Evolutionary conservation across 169 alveolate species (phyloP), one percentile per base, ranked within the genome.

Genomic region (Miamiensis avidus): DNA sequence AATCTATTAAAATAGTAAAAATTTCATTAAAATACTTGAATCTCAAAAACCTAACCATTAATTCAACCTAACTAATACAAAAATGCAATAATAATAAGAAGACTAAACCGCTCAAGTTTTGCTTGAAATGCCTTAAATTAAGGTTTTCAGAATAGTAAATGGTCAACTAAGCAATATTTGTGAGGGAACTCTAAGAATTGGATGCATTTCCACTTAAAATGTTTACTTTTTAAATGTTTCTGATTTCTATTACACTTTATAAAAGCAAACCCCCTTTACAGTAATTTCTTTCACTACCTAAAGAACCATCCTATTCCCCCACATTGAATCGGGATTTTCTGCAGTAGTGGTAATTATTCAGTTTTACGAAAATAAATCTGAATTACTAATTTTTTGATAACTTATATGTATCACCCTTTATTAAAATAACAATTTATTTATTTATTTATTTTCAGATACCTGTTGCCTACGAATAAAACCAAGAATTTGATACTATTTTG

Each of bases 281-380:
- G 26, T 31, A 4, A 25, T 79, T 64, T 1, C 69, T 25, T 79
- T 49, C 76, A 29, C 34, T 26, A 79, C 84, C 0, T 74, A 79
- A 34, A 79, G 73, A 72, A 79, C 84, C 1, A 34, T 34, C 76
- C 11, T 79, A 79, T 79, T 79, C 76, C 76, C 84, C 29, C 75
- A 79, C 29, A 79, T 79, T 6, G 84, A 79, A 1, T 49, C 34
- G 15, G 84, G 84, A 79, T 79, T n/a, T 29, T 34, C 34, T 79
- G 84, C 84, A 0, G 64, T 79, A 6, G 6, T 25, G 25, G 84
- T 79, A 32, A 49, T 49, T 11, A 49, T 11, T 11, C 4, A 49
- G 20, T 11, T 49, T 11, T 11, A 11, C 4, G 20, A 11, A 49
- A 49, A 11, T 49, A 49, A 20, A 11, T 11, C 20, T 49, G 20